Base-by-base conservation (phyloP, 2,329 filamentous ascomycete species). In the Juglanconis sp. region DNA sequence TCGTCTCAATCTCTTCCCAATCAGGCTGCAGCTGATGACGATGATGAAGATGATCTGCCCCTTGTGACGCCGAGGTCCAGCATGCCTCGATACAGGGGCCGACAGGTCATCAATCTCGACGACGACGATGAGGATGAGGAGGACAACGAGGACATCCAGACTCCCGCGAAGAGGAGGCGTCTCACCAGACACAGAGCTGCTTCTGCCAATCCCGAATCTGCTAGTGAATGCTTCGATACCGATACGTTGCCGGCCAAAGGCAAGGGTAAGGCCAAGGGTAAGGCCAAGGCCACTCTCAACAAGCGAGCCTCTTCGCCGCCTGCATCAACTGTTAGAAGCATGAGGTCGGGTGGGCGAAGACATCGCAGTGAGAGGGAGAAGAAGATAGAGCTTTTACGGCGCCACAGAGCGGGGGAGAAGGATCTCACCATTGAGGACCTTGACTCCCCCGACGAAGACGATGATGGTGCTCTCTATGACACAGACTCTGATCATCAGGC, bases 361-460 rank as follows among this genome's bases (percentile, higher is more conserved):
- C 70, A 74, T 59, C 71, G 75, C 4, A 73, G 72, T 1, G 70
- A 70, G 11, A 76, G 74, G 58, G 70, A 78, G 57, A 78, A 78
- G 67, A 69, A 69, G 15, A 67, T 76, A 63, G 76, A 78, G 60
- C 66, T 77, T 3, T 65, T 77, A 15, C 73, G 68, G 47, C 72
- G 75, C 15, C 71, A 71, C 38, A 70, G 74, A 35, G 73, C 72
- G 4, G 76, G 76, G 5, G 75, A 77, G 56, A 68, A 72, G 9
- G 63, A 71, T 11, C 58, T 63, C 4, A 51, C 53, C n/a, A 71
- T 71, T 17, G 78, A 75, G 5, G 81, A 84, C 8, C 7, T 48
- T 7, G 24, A 48, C 17, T 31, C 46, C 10, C 10, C 46, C 13
- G 24, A 30, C 56, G 81, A 80, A 7, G 82, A 81, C 61, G 80